phyloP scores from a whole-genome alignment of 2,329 filamentous ascomycete species.

The Aspergillus arachidicola region DNA sequence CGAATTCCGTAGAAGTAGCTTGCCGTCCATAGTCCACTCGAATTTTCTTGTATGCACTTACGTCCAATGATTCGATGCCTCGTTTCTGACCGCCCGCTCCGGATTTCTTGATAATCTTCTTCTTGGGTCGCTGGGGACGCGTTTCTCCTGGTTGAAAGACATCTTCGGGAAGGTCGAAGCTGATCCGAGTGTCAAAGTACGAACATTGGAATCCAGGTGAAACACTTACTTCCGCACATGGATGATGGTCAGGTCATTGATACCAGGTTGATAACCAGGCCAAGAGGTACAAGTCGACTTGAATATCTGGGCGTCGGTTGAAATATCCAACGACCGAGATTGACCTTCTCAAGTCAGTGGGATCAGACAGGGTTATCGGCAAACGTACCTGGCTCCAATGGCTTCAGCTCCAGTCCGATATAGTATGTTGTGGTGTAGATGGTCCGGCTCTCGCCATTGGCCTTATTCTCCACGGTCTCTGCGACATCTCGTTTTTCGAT shows the following conservation, averaged over 20 bases:
- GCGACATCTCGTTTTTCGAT: slow-evolving; percentile 43
- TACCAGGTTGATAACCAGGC: slow-evolving; percentile 72
- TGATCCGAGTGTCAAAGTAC: slow-evolving; percentile 42
- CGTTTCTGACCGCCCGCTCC: slow-evolving; percentile 41
- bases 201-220: background rate
- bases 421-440: slow-evolving; percentile 93
- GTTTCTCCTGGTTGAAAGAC: slow-evolving; percentile 80
- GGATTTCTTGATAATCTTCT: slow-evolving; percentile 49
- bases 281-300: slow-evolving; percentile 78
- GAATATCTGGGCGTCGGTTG: slow-evolving; percentile 82
- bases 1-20: slow-evolving; percentile 27
- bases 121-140: slow-evolving; percentile 63
- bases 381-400: slow-evolving; percentile 69
- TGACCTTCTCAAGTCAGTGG: slow-evolving; percentile 41
- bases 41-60: slow-evolving; percentile 39
- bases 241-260: slow-evolving; percentile 78
- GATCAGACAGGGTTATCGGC: slow-evolving; percentile 20
- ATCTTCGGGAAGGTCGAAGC: slow-evolving; percentile 85
- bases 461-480: slow-evolving; percentile 36
- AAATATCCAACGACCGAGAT: slow-evolving; percentile 55
- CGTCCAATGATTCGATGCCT: slow-evolving; percentile 44
- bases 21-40: slow-evolving; percentile 27
- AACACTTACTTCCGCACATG: slow-evolving; percentile 78
- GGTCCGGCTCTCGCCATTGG: slow-evolving; percentile 48
- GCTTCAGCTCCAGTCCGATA: slow-evolving; percentile 79